A percentile compares a stretch with the other conserved stretches of the same genome.
Evolutionary conservation across 495 filamentous ascomycete genomes (phyloP).

Genomic region (Aspergillus avenaceus): DNA sequence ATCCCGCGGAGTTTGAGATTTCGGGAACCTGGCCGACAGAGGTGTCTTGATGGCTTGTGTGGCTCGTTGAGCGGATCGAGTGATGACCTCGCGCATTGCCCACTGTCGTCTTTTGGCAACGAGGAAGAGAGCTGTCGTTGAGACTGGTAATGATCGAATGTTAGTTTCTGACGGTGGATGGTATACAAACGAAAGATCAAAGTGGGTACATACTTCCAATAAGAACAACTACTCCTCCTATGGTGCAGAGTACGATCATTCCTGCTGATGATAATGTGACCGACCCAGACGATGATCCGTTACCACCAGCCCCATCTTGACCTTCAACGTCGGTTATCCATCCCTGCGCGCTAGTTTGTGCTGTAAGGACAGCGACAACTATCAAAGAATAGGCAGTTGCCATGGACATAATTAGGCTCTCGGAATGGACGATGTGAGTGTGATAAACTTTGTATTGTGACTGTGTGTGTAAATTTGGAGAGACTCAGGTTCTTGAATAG

Average conservation of each 20-base stretch:
- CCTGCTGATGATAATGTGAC: conserved; percentile 13
- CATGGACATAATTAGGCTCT: not conserved
- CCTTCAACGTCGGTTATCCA: conserved; percentile 7
- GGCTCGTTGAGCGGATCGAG: conserved; percentile 40
- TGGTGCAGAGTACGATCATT: conserved; percentile 21
- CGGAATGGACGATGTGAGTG: not conserved
- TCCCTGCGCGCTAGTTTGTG: conserved; percentile 8
- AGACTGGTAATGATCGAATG: conserved; percentile 21
- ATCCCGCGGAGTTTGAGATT: conserved; percentile 1
- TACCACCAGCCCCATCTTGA: conserved; percentile 11
- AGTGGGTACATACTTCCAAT: conserved; percentile 17
- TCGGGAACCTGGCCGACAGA: conserved; percentile 18
- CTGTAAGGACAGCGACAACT: conserved; percentile 1
- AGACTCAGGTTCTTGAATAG: no score
- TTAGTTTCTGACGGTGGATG: not conserved
- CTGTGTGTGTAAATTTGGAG: not conserved
- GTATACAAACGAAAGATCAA: not conserved
- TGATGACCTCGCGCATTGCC: conserved; percentile 44
- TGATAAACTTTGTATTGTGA: not conserved
- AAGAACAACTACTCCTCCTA: conserved; percentile 23
- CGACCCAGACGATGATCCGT: conserved; percentile 8
- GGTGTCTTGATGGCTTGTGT: conserved; percentile 27
- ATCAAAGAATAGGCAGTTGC: not conserved
- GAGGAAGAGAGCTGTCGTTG: conserved; percentile 43
- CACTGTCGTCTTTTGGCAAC: conserved; percentile 51